Evolutionary conservation across 768 basidiomycete species (phyloP).

Genomic region (Rhizopogon salebrosus): DNA sequence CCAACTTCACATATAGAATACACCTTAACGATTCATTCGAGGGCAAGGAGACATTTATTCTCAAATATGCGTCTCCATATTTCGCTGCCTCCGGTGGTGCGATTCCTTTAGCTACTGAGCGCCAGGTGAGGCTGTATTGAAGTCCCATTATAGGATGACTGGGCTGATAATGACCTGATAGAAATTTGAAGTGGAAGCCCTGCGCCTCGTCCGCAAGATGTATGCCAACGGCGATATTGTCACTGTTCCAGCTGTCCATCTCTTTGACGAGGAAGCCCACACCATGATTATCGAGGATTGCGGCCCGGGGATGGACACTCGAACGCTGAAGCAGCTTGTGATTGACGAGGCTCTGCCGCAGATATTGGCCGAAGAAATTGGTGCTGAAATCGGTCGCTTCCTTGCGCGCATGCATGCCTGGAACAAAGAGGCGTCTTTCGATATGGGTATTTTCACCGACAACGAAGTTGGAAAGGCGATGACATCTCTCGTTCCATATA

Average conservation of each 20-base stretch:
- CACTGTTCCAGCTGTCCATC: constrained; percentile 43
- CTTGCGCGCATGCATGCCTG: constrained; percentile 47
- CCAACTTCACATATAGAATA: constrained; percentile 59
- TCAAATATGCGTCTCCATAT: constrained; percentile 55
- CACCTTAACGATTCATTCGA: constrained; percentile 33
- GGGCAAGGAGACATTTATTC: constrained; percentile 42
- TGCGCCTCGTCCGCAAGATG: constrained; percentile 37
- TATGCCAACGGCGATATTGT: constrained; percentile 29
- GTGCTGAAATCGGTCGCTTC: constrained; percentile 49
- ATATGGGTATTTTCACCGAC: constrained; percentile 34
- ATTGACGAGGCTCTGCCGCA: constrained; percentile 27
- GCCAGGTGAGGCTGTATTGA: constrained; percentile 42
- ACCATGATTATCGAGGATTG: constrained; percentile 63
- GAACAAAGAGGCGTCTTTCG: constrained; percentile 27
- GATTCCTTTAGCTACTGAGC: constrained; percentile 35
- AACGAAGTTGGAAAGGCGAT: constrained; percentile 37
- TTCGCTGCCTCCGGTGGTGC: constrained; percentile 19
- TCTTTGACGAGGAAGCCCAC: constrained; percentile 43
- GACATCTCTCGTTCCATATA: constrained; percentile 39
- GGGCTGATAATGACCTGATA: constrained; percentile 28
- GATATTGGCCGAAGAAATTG: constrained; percentile 38
- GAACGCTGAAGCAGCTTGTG: constrained; percentile 37
- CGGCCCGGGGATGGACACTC: constrained; percentile 33
- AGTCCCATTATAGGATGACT: not conserved
- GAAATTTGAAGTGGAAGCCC: constrained; percentile 42